Evolutionary conservation across 257 asterid genomes (phyloP), one percentile per base, ranked within the genome.

Genomic region (Solanum sitiens): DNA sequence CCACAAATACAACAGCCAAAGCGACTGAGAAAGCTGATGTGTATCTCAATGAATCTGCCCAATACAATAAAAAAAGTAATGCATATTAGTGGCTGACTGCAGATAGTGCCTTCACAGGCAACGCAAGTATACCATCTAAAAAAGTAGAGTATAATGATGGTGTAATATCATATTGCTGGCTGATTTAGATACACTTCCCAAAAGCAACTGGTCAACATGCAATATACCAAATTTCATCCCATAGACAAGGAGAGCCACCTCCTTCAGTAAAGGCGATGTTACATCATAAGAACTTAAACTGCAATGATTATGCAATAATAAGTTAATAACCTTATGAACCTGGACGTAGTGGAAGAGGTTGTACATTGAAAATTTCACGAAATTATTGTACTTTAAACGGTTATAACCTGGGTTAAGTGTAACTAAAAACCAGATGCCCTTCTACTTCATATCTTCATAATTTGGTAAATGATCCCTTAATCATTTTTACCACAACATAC

Each of bases 11-110:
- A 87, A 94, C 90, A 50, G 98, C 98, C 91, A 95, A 89, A 85
- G 90, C 94, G 47, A 94, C 98, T 6, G 98, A 94, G 92, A 95
- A 85, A 27, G 98, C 98, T 67, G 98, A 94, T 61, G 98, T 94
- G 91, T 95, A 95, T 86, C 98, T 92, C 95, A 95, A 88, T 71
- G 98, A 95, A 94, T 95, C 98, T 94, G 93, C 18, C 68, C 86
- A 83, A 71, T 7, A 87, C 70, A 73, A 87, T 20, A 11, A 37
- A 15, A 53, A 2, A 15, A 86, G 56, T 39, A 3, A 10, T n/a
- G 59, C 27, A 16, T n/a, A 73, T 59, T 30, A 80, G 25, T 1
- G 70, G 4, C 23, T 21, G 30, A 82, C 44, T 1, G 20, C 85
- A 50, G 44, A 30, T 79, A 79, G 45, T 9, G 32, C 85, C 32